Percentiles rank a stretch among this genome's conserved stretches.
These are phyloP conservation scores for Talaromyces sp. DNA, from an alignment of 2,329 filamentous ascomycete species.

Conservation along the genomic window DNA sequence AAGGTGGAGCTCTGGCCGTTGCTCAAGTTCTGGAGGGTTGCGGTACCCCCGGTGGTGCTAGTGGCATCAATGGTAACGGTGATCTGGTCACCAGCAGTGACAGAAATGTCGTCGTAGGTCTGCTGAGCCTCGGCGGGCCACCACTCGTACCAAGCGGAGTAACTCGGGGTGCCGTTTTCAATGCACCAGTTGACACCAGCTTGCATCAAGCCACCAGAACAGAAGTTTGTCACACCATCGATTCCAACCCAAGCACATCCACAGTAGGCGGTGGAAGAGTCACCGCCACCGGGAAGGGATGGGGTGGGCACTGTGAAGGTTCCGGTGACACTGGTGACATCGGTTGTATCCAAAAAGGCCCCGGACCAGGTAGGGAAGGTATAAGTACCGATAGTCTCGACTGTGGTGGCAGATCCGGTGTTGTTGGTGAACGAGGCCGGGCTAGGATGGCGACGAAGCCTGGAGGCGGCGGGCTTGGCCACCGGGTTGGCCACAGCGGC, in stretches of 20 bases:
- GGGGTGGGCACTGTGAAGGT: slow-evolving; percentile 6
- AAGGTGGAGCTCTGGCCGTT: neutral
- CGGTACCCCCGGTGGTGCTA: neutral
- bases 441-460: neutral
- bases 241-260: slow-evolving; percentile 58
- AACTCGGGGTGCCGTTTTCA: neutral
- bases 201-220: slow-evolving; percentile 7
- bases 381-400: neutral
- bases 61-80: slow-evolving; percentile 4
- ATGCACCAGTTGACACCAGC: slow-evolving; percentile 10
- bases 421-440: neutral
- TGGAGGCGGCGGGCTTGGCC: neutral
- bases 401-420: neutral
- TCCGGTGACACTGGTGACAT: slow-evolving; percentile 1
- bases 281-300: neutral
- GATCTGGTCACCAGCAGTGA: slow-evolving; percentile 6
- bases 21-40: neutral
- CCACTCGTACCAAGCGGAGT: slow-evolving; percentile 8
- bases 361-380: slow-evolving; percentile 8
- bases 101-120: slow-evolving; percentile 3
- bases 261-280: slow-evolving; percentile 43
- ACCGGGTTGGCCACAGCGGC: neutral
- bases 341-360: neutral
- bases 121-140: slow-evolving; percentile 4
- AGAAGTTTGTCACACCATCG: slow-evolving; percentile 29